A percentile compares a stretch with the other conserved stretches of the same genome.
phyloP scores from a whole-genome alignment of 768 basidiomycete species.

The Suillus americanus region DNA sequence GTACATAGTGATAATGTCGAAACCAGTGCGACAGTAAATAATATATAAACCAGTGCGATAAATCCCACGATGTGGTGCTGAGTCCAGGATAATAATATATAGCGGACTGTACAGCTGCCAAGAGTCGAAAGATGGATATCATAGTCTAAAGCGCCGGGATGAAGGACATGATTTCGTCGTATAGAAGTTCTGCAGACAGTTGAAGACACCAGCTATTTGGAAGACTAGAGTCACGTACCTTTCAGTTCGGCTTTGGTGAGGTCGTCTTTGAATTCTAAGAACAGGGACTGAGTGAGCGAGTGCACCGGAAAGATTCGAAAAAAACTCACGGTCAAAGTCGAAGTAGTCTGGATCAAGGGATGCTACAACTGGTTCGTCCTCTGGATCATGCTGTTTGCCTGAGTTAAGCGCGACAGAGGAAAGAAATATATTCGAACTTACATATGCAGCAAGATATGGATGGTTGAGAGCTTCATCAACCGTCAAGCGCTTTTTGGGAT shows the following conservation, averaged over 20 bases:
- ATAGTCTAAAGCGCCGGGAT: constrained; percentile 53
- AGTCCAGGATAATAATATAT: background rate
- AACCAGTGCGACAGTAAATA: background rate
- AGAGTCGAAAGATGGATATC: background rate
- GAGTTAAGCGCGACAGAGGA: constrained; percentile 5
- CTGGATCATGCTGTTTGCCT: constrained; percentile 68
- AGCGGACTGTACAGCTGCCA: background rate
- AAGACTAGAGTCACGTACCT: constrained; percentile 12
- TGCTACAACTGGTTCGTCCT: constrained; percentile 83
- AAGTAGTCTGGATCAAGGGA: constrained; percentile 86
- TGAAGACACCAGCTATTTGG: constrained; percentile 4
- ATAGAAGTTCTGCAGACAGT: constrained; percentile 55
- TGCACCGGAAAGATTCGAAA: background rate
- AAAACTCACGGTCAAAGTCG: constrained; percentile 76
- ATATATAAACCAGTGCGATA: background rate
- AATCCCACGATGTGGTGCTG: background rate
- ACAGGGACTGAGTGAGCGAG: constrained; percentile 11
- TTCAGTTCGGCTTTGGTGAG: constrained; percentile 81
- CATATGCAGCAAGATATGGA: constrained; percentile 79
- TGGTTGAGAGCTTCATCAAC: constrained; percentile 83
- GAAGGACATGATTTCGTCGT: constrained; percentile 82
- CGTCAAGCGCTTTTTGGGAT: constrained; percentile 81
- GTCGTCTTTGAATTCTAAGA: constrained; percentile 67
- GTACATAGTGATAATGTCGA: constrained; percentile 1
- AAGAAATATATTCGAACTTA: constrained; percentile 30